Evolutionary conservation across 2,329 filamentous ascomycete genomes (phyloP).

Genomic region (Thelonectria discophora): DNA sequence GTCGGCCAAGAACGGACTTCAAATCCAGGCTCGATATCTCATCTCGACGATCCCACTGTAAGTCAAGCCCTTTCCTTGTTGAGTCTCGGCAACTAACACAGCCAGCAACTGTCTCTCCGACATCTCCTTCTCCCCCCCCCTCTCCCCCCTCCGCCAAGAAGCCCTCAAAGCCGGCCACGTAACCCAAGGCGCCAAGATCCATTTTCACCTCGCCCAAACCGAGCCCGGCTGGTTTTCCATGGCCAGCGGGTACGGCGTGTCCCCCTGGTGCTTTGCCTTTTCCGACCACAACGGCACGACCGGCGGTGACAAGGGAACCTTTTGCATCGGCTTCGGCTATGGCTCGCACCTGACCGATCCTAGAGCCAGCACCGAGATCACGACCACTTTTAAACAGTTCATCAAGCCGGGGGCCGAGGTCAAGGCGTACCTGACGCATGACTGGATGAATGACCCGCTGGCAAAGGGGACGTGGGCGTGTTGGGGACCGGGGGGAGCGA

Average conservation of each 20-base stretch:
- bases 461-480: constrained; percentile 31
- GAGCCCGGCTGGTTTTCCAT: constrained; percentile 22
- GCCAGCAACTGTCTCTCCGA: constrained; percentile 9
- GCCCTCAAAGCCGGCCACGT: constrained; percentile 24
- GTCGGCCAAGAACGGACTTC: constrained; percentile 6
- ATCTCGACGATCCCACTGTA: constrained; percentile 32
- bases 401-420: constrained; percentile 22
- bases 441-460: constrained; percentile 32
- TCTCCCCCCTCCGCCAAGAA: constrained; percentile 18
- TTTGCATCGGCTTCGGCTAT: constrained; percentile 9
- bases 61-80: background rate
- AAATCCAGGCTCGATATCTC: constrained; percentile 4
- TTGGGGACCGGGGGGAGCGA: constrained; percentile 27
- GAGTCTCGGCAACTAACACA: background rate
- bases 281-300: constrained; percentile 16
- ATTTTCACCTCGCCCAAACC: constrained; percentile 20
- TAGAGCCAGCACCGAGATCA: background rate
- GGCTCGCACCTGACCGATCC: constrained; percentile 15
- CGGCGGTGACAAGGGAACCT: background rate
- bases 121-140: constrained; percentile 9
- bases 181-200: constrained; percentile 25
- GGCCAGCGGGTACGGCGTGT: constrained; percentile 17
- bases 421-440: constrained; percentile 33
- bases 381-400: constrained; percentile 10
- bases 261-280: constrained; percentile 28